Conservation (phyloP, 305 asterid species). For the Fraxinus velutina region DNA sequence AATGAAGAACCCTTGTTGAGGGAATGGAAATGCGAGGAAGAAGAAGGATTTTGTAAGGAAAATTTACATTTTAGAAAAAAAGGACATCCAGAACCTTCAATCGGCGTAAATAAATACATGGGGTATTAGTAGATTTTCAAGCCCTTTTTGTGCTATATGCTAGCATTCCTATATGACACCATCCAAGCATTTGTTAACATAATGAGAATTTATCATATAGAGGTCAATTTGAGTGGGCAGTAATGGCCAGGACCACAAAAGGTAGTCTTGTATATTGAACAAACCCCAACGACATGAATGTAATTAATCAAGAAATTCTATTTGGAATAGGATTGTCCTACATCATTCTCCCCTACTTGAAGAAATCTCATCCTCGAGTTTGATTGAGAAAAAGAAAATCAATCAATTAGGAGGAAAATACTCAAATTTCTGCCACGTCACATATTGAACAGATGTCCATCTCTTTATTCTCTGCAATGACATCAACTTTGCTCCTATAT, state of each 20-base stretch:
- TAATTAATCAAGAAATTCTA: background rate
- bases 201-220: background rate
- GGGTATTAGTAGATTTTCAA: background rate
- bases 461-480: background rate
- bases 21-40: background rate
- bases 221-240: background rate
- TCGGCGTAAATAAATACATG: background rate
- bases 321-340: background rate
- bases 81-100: background rate
- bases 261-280: background rate
- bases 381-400: background rate
- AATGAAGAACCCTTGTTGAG: background rate
- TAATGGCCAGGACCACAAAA: background rate
- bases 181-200: background rate
- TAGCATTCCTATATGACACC: background rate
- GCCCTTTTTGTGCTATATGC: background rate
- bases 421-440: background rate
- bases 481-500: background rate
- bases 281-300: background rate
- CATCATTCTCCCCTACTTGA: background rate
- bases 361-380: background rate
- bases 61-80: background rate
- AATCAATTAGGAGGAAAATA: background rate
- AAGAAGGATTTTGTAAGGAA: background rate
- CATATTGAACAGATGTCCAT: background rate